A percentile compares a stretch with the other conserved stretches of the same genome.
Evolutionary conservation across 169 alveolate species (phyloP).

Genomic region (Babesia gibsoni): DNA sequence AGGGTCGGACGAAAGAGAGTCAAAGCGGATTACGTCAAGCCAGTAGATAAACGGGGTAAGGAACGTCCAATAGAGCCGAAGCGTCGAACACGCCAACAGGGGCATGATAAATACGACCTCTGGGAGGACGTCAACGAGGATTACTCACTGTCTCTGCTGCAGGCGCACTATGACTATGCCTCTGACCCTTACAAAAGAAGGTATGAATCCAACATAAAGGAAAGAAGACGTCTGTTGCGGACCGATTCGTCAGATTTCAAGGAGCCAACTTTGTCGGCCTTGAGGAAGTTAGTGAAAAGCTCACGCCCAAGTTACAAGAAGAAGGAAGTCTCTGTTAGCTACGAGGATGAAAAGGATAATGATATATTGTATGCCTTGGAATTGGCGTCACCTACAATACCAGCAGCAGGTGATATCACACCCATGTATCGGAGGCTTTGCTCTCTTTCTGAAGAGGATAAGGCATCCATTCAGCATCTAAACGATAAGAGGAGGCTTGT

Average conservation of each 20-base stretch:
- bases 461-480: not conserved
- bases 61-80: too few species aligned
- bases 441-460: not conserved
- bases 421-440: not conserved
- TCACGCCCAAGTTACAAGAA: too few species aligned
- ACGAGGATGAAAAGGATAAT: too few species aligned
- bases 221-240: slow-evolving; percentile 24
- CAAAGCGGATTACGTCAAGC: not conserved
- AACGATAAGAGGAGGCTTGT: not conserved
- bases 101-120: too few species aligned
- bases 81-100: too few species aligned
- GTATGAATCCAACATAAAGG: slow-evolving; percentile 19
- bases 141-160: slow-evolving; percentile 9
- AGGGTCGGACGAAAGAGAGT: slow-evolving; percentile 10
- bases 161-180: slow-evolving; percentile 41
- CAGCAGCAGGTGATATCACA: not conserved
- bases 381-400: too few species aligned
- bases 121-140: too few species aligned
- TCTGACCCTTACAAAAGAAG: slow-evolving; percentile 50
- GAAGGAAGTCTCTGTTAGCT: too few species aligned
- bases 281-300: too few species aligned
- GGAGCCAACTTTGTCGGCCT: too few species aligned
- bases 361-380: too few species aligned
- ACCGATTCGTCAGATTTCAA: too few species aligned
- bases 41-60: not conserved